Base-by-base conservation (phyloP, 176 grass and related monocot species). In the Musa beccarii region DNA sequence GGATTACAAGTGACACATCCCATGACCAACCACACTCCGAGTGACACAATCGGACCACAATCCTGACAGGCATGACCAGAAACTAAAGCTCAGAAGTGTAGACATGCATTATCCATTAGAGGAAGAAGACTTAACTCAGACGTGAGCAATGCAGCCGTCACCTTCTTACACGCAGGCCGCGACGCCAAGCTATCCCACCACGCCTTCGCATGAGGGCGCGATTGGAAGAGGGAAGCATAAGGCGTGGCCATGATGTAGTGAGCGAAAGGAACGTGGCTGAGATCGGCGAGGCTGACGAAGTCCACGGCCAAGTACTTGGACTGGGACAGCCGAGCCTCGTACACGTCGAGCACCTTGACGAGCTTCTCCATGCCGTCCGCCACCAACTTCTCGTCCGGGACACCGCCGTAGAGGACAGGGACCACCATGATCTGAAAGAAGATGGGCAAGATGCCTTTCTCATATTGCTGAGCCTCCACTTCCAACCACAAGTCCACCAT, bases 401-500 rank as follows among this genome's bases (percentile, higher is more conserved):
- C 1, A 7, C 7, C 29, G 1, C 83, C 77, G 12, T 8, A 24
- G 51, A 49, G 24, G 52, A 52, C 7, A 16, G 83, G 83, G 55
- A 24, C 8, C 6, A 84, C 10, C 29, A 84, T 1, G 63, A 49
- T 69, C 72, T 84, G 22, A 84, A 53, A 5, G 80, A 22, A 22
- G 22, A 22, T 16, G 9, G 83, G 63, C 1, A 43, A 15, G 6
- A 85, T 10, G 16, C 52, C 72, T 0, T 77, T 63, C 1, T 49
- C 2, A 49, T 80, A 85, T 17, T 82, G 79, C 3, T 82, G 79
- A 7, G 79, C 69, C 24, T 71, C 79, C 19, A 79, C 84, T 50
- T 82, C 79, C 25, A 68, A 0, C 79, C 79, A 86, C 0, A 78
- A 26, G 63, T 86, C 75, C 0, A 82, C 75, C 68, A 69, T 49